phyloP scores from a whole-genome alignment of 2,329 filamentous ascomycete species.

The Fonsecaea pedrosoi region DNA sequence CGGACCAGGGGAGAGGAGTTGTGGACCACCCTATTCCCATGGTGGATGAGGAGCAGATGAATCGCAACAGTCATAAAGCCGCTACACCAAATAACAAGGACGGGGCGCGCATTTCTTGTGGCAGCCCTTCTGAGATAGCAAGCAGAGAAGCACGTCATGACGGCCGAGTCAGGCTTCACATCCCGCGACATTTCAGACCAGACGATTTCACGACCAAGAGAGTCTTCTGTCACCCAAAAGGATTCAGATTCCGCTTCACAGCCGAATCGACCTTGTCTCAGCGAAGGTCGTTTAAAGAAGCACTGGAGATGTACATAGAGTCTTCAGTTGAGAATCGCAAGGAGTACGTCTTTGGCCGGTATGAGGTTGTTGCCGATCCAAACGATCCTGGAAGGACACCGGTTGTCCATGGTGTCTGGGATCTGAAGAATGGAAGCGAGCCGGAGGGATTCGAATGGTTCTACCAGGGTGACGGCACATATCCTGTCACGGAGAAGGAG shows the following conservation, averaged over 20 bases:
- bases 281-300: constrained; percentile 29
- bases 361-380: constrained; percentile 25
- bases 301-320: constrained; percentile 25
- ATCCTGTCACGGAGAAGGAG: not conserved
- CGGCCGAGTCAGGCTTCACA: constrained; percentile 21
- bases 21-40: not conserved
- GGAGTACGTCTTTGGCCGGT: constrained; percentile 24
- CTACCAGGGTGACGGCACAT: constrained; percentile 27
- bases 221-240: constrained; percentile 28
- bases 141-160: not conserved
- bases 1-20: not conserved
- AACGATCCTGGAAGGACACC: constrained; percentile 20
- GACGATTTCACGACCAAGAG: constrained; percentile 24
- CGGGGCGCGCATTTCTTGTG: too few species aligned
- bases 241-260: constrained; percentile 37
- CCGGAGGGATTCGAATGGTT: constrained; percentile 34
- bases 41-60: not conserved
- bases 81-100: not conserved
- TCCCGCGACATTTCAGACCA: constrained; percentile 20
- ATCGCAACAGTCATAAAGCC: not conserved
- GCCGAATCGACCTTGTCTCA: constrained; percentile 32
- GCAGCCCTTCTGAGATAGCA: not conserved
- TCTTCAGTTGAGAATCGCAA: constrained; percentile 8
- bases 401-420: constrained; percentile 38
- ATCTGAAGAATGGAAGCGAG: constrained; percentile 23